Base-by-base conservation (phyloP, 352 stramenopile genomes). In the Phytophthora fragariaefolia region DNA sequence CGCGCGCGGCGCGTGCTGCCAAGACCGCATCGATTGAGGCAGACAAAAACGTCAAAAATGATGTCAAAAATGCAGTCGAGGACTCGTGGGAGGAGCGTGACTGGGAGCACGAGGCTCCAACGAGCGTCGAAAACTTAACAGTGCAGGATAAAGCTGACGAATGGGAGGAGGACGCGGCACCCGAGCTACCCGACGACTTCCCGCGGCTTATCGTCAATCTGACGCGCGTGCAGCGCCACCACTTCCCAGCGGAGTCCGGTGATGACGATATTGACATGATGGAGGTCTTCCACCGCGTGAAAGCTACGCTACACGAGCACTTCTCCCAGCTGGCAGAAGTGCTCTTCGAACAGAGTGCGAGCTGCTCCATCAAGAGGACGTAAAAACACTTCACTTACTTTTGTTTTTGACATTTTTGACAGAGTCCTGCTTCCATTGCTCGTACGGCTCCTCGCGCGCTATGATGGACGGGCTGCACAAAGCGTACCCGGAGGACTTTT, bases 361-460 rank as follows among this genome's bases (percentile, higher is more conserved):
- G 8, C 20, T 58, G 15, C 30, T 36, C n/a, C n/a, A n/a, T n/a
- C n/a, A n/a, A n/a, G n/a, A n/a, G n/a, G n/a, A n/a, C n/a, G n/a
- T n/a, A n/a, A n/a, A n/a, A n/a, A n/a, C n/a, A n/a, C n/a, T n/a
- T n/a, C n/a, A 12, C 30, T 36, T 36, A 12, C 12, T 43, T 26
- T 10, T 57, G 24, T 42, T 57, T 36, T 23, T 47, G 13, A 56
- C 49, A 45, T 40, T 38, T 47, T 54, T 20, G 43, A 48, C 60
- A 88, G 80, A 87, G 24, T 74, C 68, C n/a, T 86, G 76, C 40
- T 90, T 90, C 57, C 84, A 92, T 46, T 87, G 77, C 55, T 87
- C 83, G 36, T 91, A 92, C 66, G 84, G 84, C 0, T 74, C 71
- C 24, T 86, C 71, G 15, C 72, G 81, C 17, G 53, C 61, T 1